Evolutionary conservation across 352 stramenopile genomes (phyloP), one percentile per base, ranked within the genome.

Genomic region (Blastocystis sp.): DNA sequence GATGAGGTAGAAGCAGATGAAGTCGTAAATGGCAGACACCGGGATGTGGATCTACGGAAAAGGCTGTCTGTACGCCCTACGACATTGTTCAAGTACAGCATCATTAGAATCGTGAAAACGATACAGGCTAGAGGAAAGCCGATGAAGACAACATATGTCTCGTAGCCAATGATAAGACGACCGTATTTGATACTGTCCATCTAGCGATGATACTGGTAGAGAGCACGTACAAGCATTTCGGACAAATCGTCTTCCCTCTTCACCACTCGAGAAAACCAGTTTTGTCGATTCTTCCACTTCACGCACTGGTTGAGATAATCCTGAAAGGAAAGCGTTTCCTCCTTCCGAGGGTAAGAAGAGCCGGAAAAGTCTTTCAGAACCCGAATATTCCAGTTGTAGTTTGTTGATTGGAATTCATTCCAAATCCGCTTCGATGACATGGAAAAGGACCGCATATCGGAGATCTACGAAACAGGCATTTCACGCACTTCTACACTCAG

Each of bases 101-200:
- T 81, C 71, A 81, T 81, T 19, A 81, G 43, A 4, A 81, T 43
- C 7, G 71, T 81, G 40, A 81, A 81, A 7, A 81, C 14, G n/a
- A 81, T 52, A 3, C 62, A 48, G 10, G 71, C 38, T 48, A 81
- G 7, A 21, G 41, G 41, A 11, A 66, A 34, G 62, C 71, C 71
- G 40, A 64, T 67, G 19, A 59, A 81, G 19, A 64, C 71, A 19
- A 81, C 40, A n/a, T 53, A 81, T 4, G 71, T 81, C 7, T 81
- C 71, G 41, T 81, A 81, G 1, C 62, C 19, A 38, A 66, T 66
- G 10, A 81, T 14, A 52, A 81, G n/a, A 9, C 71, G 71, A 5
- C 71, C 71, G n/a, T 45, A 19, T 2, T n/a, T 21, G 17, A 81
- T 53, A 34, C 71, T 81, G 1, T 66, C 23, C 0, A 41, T 23